Evolutionary conservation across 352 stramenopile species (phyloP).

Genomic region (Phytophthora pluvialis): DNA sequence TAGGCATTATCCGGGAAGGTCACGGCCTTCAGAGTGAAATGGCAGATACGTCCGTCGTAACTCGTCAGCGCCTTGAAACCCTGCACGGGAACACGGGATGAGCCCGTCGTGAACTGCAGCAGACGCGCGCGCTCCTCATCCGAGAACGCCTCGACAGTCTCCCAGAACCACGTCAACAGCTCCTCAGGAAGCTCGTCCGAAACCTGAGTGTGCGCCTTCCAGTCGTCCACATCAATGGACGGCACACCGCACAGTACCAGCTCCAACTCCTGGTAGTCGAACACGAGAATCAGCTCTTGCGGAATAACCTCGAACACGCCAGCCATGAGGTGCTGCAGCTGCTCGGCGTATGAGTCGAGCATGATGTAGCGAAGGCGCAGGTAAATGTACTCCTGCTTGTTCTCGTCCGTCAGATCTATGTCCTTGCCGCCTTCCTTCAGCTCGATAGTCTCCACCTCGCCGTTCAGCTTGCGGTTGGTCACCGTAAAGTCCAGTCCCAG

Average conservation of each 20-base stretch:
- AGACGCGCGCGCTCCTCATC: constrained; percentile 83
- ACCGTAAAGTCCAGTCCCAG: constrained; percentile 85
- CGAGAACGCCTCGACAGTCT: constrained; percentile 65
- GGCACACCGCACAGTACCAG: constrained; percentile 82
- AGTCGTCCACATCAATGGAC: constrained; percentile 86
- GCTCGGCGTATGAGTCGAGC: constrained; percentile 93
- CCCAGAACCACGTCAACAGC: constrained; percentile 84
- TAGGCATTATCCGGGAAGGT: constrained; percentile 65
- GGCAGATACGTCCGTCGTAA: constrained; percentile 83
- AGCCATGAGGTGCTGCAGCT: constrained; percentile 92
- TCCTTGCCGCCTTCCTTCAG: constrained; percentile 85
- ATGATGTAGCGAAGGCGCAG: constrained; percentile 96
- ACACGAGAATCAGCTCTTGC: constrained; percentile 83
- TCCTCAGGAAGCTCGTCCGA: constrained; percentile 80
- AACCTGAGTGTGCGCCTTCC: constrained; percentile 90
- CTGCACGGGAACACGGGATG: constrained; percentile 85
- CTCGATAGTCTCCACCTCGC: constrained; percentile 82
- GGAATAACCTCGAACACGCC: constrained; percentile 98
- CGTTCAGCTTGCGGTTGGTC: constrained; percentile 77
- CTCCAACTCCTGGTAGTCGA: constrained; percentile 87
- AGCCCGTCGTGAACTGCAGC: constrained; percentile 87
- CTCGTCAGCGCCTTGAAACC: constrained; percentile 85
- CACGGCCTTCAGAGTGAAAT: constrained; percentile 73
- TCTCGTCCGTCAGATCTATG: constrained; percentile 94
- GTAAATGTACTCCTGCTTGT: constrained; percentile 98